Base-by-base conservation (phyloP, 2,329 filamentous ascomycete genomes). In the Cladosporium oxysporum region DNA sequence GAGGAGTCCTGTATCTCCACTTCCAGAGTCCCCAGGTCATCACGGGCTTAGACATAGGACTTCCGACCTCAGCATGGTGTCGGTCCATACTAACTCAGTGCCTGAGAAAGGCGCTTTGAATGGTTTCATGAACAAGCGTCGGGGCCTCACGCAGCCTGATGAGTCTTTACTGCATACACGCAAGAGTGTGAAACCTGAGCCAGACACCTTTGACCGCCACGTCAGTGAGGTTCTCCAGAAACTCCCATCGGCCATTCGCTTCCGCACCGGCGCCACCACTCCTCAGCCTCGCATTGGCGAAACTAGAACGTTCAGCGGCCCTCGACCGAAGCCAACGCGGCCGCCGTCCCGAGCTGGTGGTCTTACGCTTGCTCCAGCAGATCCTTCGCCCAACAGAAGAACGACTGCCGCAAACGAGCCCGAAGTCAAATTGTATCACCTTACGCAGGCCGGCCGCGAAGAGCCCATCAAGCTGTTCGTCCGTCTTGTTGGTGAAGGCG, bases 381-480 rank as follows among this genome's bases (percentile, higher is more conserved):
- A 82, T 50, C 41, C 66, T 11, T 71, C 73, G 11, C 69, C 73
- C 2, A 75, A 70, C 66, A 76, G 73, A 59, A 47, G 33, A 12
- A 57, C 69, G 18, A 62, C 60, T 6, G 65, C 70, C 5, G 63
- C 69, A 37, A 69, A 70, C 26, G 72, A 76, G 21, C 78, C 81
- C 60, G 93, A 94, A 67, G 94, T 97, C 74, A 93, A 93, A 77
- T 84, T 97, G 2, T 99, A 98, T 73, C 93, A 98, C 78, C 85
- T 99, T 44, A 92, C 92, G 16, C 88, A 93, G 58, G 89, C 90
- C 21, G 92, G 90, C 41, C 91, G 91, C 65, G 90, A 95, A 69
- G 87, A 92, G 14, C 95, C 95, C 0, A 93, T 97, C 75, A 98
- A 97, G 79, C 86, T 99, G 5, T 96, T 96, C 74, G 93, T 99